Base-by-base conservation (phyloP, 1,284 basidiomycete species). In the Ustilago hordei region DNA sequence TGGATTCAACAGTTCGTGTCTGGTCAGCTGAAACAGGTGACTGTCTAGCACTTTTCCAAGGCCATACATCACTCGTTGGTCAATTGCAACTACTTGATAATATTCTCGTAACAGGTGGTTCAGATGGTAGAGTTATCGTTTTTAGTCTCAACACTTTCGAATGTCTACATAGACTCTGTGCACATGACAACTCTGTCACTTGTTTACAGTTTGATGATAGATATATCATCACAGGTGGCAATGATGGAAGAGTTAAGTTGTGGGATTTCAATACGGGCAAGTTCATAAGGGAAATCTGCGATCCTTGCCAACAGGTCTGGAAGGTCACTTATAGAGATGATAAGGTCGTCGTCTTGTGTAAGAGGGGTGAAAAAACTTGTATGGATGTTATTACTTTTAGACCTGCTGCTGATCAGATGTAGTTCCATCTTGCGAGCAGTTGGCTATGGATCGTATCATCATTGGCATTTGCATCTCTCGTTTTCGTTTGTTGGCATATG, bases 1-100 rank as follows among this genome's bases (percentile, higher is more conserved):
- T 98, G 34, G 85, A 86, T 61, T 81, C 81, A 43, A 85, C 84
- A 17, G 83, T 85, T 36, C 80, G 85, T 19, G 81, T 86, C 15
- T 86, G 84, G 83, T 74, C 77, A 7, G 80, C 81, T 23, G 68
- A 80, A 17, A 95, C 93, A 0, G 94, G 98, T 23, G 89, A 92
- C 75, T 95, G 94, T 82, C 86, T 93, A 7, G 94, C 95, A 4
- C 89, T 96, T 11, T 89, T 98, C 0, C 93, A 95, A 86, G 95
- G 94, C 2, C 96, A 98, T 86, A 95, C 95, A 0, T 93, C 94
- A 3, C 91, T 98, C 59, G 95, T 99, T 9, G 96, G 95, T 75
- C 94, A 96, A 84, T 89, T 98, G 31, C 95, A 97, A 85, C 90
- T 99, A 55, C 91, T 91, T 3, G 89, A 90, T 62, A 82, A 85